A percentile compares a stretch with the other conserved stretches of the same genome.
Conservation (phyloP, 1,284 basidiomycete genomes). For the Coniophora puteana region DNA sequence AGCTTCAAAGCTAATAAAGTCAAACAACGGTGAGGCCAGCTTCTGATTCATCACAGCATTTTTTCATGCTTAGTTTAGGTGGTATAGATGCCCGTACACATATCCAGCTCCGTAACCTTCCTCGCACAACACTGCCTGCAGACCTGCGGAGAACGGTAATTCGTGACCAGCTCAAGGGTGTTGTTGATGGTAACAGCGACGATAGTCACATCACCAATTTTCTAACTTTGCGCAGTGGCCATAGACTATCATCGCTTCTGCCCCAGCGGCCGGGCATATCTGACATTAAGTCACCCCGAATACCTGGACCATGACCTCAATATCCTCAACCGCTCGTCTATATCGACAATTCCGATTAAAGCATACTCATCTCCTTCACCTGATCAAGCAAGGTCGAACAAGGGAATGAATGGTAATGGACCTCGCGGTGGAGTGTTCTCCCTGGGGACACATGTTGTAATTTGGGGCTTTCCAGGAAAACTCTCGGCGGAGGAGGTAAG, state of each 20-base stretch:
- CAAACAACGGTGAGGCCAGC: no score
- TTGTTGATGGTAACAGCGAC: slow-evolving; percentile 43
- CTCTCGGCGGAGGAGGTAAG: slow-evolving; percentile 33
- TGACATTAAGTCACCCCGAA: slow-evolving; percentile 47
- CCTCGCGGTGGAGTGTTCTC: slow-evolving; percentile 46
- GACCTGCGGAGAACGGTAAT: slow-evolving; percentile 53
- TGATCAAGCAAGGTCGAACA: slow-evolving; percentile 15
- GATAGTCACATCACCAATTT: background rate
- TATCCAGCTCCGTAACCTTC: slow-evolving; percentile 45
- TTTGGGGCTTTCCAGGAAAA: slow-evolving; percentile 59
- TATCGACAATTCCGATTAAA: slow-evolving; percentile 41
- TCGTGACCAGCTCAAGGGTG: slow-evolving; percentile 45
- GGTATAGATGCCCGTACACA: slow-evolving; percentile 30
- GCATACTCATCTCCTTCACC: slow-evolving; percentile 18
- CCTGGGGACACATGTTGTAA: slow-evolving; percentile 48
- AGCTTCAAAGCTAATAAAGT: slow-evolving; percentile 12
- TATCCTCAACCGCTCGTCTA: slow-evolving; percentile 35
- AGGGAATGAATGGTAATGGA: slow-evolving; percentile 55
- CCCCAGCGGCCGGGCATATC: slow-evolving; percentile 51
- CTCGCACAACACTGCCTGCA: slow-evolving; percentile 46
- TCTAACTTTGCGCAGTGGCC: slow-evolving; percentile 38
- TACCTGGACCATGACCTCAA: slow-evolving; percentile 39
- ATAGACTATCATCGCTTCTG: slow-evolving; percentile 57
- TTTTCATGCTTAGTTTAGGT: no score
- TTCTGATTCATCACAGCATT: no score